phyloP scores from a whole-genome alignment of 192 early-diverging fungal species.

The Gonapodya sp. region DNA sequence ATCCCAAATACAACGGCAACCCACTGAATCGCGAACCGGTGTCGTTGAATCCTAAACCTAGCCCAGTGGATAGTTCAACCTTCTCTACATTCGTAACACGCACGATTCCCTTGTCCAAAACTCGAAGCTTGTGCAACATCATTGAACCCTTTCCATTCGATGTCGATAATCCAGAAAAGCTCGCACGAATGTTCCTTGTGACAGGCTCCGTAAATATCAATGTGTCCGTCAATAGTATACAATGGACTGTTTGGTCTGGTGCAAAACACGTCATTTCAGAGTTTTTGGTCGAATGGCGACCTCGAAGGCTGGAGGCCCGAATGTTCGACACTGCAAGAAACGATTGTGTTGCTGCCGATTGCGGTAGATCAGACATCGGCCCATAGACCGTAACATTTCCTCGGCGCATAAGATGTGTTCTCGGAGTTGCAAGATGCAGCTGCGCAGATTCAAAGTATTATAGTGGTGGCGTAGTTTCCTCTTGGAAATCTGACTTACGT shows the following conservation, averaged over 20 bases:
- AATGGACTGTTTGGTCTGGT: not conserved
- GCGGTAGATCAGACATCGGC: not conserved
- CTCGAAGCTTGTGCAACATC: not conserved
- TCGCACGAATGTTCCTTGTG: not conserved
- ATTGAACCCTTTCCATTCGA: not conserved
- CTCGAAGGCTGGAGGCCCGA: not conserved
- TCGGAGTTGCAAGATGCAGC: not conserved
- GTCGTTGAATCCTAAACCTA: not conserved
- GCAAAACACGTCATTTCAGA: not conserved
- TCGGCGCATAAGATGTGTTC: not conserved
- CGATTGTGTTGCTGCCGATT: not conserved
- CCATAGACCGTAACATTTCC: not conserved
- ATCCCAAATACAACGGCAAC: too few species aligned
- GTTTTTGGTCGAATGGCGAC: not conserved
- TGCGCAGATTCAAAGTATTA: not conserved
- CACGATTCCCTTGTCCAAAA: not conserved
- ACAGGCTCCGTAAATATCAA: not conserved
- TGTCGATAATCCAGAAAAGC: not conserved
- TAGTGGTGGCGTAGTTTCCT: not conserved
- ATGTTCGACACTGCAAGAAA: not conserved
- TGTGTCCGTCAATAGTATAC: not conserved
- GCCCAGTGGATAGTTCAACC: not conserved
- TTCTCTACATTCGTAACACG: not conserved
- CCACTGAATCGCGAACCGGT: not conserved
- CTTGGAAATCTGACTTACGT: not conserved